Conservation (phyloP, 176 grass and related monocot genomes). For the Aegilops sharonensis region DNA sequence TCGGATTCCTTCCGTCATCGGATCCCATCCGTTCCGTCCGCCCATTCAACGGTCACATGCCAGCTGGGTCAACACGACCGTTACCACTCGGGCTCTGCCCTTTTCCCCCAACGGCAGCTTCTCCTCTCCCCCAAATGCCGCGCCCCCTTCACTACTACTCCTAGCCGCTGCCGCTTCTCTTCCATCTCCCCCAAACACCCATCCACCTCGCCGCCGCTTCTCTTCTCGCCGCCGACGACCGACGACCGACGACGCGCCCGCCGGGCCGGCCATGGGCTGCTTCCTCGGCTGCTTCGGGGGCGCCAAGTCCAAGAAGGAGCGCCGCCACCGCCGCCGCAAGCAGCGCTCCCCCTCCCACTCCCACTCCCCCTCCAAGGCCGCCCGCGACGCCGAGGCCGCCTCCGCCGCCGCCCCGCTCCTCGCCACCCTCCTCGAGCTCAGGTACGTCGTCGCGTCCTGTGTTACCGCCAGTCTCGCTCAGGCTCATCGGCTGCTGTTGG, state of each 20-base stretch:
- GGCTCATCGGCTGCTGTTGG: neutral
- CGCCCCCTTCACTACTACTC: constrained; percentile 29
- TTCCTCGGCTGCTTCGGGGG: constrained; percentile 96
- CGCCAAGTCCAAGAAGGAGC: constrained; percentile 63
- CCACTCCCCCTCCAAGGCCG: constrained; percentile 29
- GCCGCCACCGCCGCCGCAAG: constrained; percentile 46
- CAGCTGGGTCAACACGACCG: constrained; percentile 54
- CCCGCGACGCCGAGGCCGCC: constrained; percentile 38
- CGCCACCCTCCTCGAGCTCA: constrained; percentile 46
- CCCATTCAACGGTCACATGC: constrained; percentile 53
- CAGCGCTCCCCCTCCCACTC: constrained; percentile 48
- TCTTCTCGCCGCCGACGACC: neutral
- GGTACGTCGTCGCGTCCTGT: neutral
- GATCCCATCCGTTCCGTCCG: neutral
- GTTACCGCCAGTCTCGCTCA: neutral
- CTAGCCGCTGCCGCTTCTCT: neutral
- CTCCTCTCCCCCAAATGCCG: constrained; percentile 13
- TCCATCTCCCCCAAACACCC: neutral
- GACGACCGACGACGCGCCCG: neutral
- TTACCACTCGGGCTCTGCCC: constrained; percentile 18
- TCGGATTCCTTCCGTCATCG: constrained; percentile 21
- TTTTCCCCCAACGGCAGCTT: constrained; percentile 28
- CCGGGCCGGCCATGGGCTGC: constrained; percentile 61
- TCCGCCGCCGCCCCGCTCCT: constrained; percentile 55
- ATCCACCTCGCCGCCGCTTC: neutral